Conservation (phyloP, 2,329 filamentous ascomycete species). For the Hypoxylon sp. region DNA sequence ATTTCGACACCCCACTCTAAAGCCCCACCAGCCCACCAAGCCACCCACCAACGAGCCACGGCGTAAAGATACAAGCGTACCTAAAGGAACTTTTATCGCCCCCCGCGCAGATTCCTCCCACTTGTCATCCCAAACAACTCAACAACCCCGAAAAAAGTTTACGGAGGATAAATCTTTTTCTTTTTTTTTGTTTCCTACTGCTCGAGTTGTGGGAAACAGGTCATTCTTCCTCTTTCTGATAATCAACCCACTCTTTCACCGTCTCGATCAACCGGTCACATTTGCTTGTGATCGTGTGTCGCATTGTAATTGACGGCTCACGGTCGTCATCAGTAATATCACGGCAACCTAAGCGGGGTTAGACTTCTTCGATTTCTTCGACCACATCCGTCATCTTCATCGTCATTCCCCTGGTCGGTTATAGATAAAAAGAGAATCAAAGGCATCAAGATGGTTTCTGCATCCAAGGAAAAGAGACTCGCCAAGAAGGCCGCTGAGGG, state of each 20-base stretch:
- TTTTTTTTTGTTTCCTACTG: not conserved
- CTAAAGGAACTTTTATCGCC: slow-evolving; percentile 27
- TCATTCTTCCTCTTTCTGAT: slow-evolving; percentile 11
- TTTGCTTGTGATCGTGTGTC: slow-evolving; percentile 47
- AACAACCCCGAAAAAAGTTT: slow-evolving; percentile 18
- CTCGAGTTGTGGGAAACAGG: slow-evolving; percentile 10
- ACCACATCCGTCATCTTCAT: slow-evolving; percentile 1
- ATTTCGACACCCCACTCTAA: slow-evolving; percentile 19
- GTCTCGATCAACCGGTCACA: slow-evolving; percentile 40
- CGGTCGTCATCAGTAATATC: slow-evolving; percentile 18
- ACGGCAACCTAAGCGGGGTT: slow-evolving; percentile 39
- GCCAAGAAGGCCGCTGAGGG: slow-evolving; percentile 79
- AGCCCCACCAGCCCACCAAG: slow-evolving; percentile 28
- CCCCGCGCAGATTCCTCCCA: slow-evolving; percentile 28
- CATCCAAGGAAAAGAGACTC: slow-evolving; percentile 78
- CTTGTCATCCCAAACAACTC: slow-evolving; percentile 11
- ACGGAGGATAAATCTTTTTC: slow-evolving; percentile 17
- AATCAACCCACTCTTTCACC: slow-evolving; percentile 26
- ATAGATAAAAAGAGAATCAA: slow-evolving; percentile 29
- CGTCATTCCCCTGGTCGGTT: slow-evolving; percentile 15
- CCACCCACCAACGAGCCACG: slow-evolving; percentile 21
- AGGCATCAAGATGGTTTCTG: slow-evolving; percentile 70
- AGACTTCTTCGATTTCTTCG: slow-evolving; percentile 26
- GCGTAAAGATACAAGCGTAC: slow-evolving; percentile 7
- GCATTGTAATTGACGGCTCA: slow-evolving; percentile 23